Evolutionary conservation across 225 moss, liverwort and hornwort genomes (phyloP), one percentile per base, ranked within the genome.

Genomic region (Marchantia paleacea): DNA sequence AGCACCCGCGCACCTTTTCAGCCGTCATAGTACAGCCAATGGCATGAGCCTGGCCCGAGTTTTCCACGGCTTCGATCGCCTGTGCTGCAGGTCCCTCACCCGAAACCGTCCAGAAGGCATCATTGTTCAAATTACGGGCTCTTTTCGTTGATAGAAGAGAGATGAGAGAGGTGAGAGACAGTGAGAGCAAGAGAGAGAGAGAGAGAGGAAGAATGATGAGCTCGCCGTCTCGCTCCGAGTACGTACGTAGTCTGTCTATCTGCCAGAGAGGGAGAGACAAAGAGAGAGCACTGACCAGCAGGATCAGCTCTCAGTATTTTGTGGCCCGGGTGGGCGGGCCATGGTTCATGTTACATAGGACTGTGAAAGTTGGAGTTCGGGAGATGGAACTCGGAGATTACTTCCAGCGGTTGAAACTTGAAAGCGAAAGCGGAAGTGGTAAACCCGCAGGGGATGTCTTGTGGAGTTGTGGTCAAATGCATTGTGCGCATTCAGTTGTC

Each of bases 1-100:
- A 61, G 61, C 61, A 61, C 7, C 61, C 61, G 61, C 25, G 69
- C 26, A 47, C 69, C 69, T 69, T 69, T 69, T 47, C 69, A 69
- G 69, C 69, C 69, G 69, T 69, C 69, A 69, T 69, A 18, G 39
- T 15, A 48, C 48, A 49, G 14, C 47, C 69, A 48, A 70, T 49
- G 7, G 48, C 47, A 70, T 49, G 47, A 70, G 69, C 19, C 48
- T 14, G 15, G 68, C 15, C 29, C 14, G 13, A 68, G 30, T 68
- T 70, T 66, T 47, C 47, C 15, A 69, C 15, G 48, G 69, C 14
- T 19, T 39, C 47, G 31, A 69, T 31, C 12, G 26, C 1, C 16
- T 47, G 14, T 15, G 69, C 69, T 69, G 69, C 31, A 31, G 39
- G 11, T 67, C 28, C 4, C 26, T 12, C 12, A 47, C 69, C 16